Evolutionary conservation across 2,329 filamentous ascomycete species (phyloP).

Genomic region (Aspergillus latus): DNA sequence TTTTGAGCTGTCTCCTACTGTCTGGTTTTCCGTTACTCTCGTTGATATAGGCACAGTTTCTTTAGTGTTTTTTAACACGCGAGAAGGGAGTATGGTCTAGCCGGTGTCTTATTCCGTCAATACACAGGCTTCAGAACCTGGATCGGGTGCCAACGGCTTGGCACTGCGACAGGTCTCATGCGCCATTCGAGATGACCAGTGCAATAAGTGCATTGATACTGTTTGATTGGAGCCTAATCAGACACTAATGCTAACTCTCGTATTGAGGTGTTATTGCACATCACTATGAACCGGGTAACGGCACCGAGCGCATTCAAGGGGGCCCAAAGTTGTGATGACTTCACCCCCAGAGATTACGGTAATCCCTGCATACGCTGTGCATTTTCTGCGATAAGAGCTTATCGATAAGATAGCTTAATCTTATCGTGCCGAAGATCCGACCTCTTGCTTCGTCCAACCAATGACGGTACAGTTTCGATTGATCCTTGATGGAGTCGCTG

Average conservation of each 20-base stretch:
- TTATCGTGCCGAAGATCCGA: conserved; percentile 4
- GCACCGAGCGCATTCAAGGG: background rate
- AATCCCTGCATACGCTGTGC: background rate
- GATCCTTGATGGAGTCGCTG: background rate
- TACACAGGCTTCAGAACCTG: background rate
- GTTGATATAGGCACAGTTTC: too few species aligned
- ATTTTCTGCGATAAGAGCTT: background rate
- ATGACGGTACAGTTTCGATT: background rate
- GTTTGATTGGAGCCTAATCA: background rate
- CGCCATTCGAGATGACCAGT: background rate
- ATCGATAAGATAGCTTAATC: background rate
- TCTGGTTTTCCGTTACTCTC: too few species aligned
- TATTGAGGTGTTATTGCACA: background rate
- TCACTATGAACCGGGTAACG: background rate
- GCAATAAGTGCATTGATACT: background rate
- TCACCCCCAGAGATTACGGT: background rate
- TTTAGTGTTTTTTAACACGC: too few species aligned
- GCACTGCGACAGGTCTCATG: background rate
- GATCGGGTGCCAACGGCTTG: background rate
- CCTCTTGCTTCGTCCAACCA: background rate
- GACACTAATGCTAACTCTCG: background rate
- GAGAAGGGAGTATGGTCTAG: too few species aligned
- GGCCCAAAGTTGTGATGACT: background rate
- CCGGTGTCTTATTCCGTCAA: too few species aligned
- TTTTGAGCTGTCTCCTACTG: background rate